Conservation (phyloP, 805 yeast genomes). For the Middelhovenomyces tepae region DNA sequence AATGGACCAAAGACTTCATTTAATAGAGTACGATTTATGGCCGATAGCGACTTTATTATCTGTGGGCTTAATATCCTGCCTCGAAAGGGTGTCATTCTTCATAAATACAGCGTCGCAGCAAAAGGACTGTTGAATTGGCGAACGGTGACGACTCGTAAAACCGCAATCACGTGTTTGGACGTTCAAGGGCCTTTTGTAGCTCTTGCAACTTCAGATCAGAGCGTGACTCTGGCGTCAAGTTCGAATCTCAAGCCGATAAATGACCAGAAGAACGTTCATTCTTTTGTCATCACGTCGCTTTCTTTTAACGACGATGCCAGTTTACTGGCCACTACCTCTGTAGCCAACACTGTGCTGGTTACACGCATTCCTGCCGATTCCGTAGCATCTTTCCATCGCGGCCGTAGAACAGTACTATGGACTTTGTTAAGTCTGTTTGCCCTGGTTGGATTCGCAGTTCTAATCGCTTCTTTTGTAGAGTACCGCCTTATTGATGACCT, state of each 20-base stretch:
- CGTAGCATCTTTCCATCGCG: conserved; percentile 11
- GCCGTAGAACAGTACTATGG: conserved; percentile 13
- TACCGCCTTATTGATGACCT: conserved; percentile 27
- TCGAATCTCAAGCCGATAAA: conserved; percentile 44
- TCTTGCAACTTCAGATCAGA: conserved; percentile 56
- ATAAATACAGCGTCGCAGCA: conserved; percentile 21
- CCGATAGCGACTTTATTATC: conserved; percentile 28
- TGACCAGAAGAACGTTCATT: conserved; percentile 53
- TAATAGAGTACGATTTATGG: conserved; percentile 37
- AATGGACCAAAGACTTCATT: conserved; percentile 27
- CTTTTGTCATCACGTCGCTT: conserved; percentile 68
- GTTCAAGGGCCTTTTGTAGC: conserved; percentile 43
- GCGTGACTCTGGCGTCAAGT: conserved; percentile 48
- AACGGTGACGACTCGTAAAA: no score
- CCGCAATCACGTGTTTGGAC: conserved; percentile 41
- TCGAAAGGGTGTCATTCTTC: conserved; percentile 33
- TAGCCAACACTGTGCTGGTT: conserved; percentile 64
- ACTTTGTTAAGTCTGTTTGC: conserved; percentile 13
- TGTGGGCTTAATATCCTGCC: conserved; percentile 38
- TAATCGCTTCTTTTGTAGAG: conserved; percentile 17
- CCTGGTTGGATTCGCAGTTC: conserved; percentile 22
- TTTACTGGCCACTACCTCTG: conserved; percentile 63
- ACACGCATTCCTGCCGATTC: conserved; percentile 43
- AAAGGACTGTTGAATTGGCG: conserved; percentile 43
- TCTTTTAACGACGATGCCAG: conserved; percentile 61